Base-by-base conservation (phyloP, 345 rosid genomes). In the Populus simonii region DNA sequence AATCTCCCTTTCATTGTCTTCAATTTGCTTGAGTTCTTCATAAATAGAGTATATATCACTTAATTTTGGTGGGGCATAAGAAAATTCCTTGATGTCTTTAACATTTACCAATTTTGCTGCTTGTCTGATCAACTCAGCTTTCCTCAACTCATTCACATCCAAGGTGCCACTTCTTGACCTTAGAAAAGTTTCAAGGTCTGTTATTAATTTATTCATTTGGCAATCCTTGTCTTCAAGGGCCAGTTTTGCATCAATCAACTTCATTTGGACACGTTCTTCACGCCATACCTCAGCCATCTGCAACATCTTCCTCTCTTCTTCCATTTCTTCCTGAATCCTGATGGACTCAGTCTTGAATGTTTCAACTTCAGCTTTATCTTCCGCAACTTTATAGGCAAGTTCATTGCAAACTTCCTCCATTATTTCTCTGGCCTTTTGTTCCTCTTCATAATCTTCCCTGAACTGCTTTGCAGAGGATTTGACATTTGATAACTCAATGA, bases 211-310 rank as follows among this genome's bases (percentile, higher is more conserved):
- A 55, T 72, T 79, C 77, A 79, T 72, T n/a, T 72, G 72, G 33
- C n/a, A 51, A 29, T 79, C 55, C 72, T 73, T 79, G 25, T 66
- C 72, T 55, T 72, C 77, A 38, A 79, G 59, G 2, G 68, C 45
- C 38, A 79, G 41, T 38, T 73, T 73, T 36, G 81, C 81, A 72
- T 79, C 81, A 38, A 66, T 41, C 22, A 79, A 57, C 68, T 73
- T 79, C 89, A 84, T 86, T 18, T 83, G 88, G 31, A 84, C 86
- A 47, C 88, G 81, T 74, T 84, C 90, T 79, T 88, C 89, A 1
- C 84, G 86, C 90, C 85, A 88, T 17, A 73, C 75, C 84, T 84
- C 85, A n/a, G 89, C 86, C 72, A 84, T 68, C 79, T 81, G 84
- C 71, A 86, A 62, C 89, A 86, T 86, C 33, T 74, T 81, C 82